Conservation (phyloP, 768 basidiomycete species). For the Hemileccinum impolitum region DNA sequence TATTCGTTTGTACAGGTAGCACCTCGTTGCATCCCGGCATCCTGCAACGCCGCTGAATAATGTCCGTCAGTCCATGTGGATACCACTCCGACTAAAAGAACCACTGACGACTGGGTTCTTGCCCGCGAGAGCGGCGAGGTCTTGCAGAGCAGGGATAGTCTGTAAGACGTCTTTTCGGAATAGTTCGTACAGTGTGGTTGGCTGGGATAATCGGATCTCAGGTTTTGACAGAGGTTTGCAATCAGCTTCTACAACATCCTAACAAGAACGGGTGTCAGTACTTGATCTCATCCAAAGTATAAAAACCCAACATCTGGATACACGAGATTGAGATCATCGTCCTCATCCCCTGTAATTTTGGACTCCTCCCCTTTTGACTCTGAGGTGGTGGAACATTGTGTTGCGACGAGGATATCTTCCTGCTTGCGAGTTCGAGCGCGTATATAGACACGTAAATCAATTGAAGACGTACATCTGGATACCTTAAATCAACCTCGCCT, state of each 20-base stretch:
- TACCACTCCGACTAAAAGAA: neutral
- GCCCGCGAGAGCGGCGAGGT: neutral
- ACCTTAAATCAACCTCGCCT: conserved; percentile 14
- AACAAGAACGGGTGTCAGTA: neutral
- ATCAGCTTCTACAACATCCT: conserved; percentile 9
- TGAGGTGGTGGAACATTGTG: neutral
- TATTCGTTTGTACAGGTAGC: conserved; percentile 1
- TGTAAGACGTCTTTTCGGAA: conserved; percentile 1
- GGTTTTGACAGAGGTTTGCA: neutral
- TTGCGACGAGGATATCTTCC: conserved; percentile 4
- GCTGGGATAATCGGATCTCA: neutral
- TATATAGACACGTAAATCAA: neutral
- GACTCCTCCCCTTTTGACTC: neutral
- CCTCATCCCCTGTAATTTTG: neutral
- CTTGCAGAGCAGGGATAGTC: conserved; percentile 3
- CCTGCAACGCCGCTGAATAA: conserved; percentile 16
- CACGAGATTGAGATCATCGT: conserved; percentile 14
- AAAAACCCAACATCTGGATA: conserved; percentile 13
- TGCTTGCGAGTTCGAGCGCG: neutral
- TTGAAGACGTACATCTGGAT: conserved; percentile 21
- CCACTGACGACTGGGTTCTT: conserved; percentile 6
- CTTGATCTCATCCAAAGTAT: neutral
- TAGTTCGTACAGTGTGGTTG: neutral
- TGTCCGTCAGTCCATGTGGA: neutral
- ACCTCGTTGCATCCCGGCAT: conserved; percentile 13